Evolutionary conservation across 345 rosid genomes (phyloP), one percentile per base, ranked within the genome.

Genomic region (Xanthoceras sorbifolium): DNA sequence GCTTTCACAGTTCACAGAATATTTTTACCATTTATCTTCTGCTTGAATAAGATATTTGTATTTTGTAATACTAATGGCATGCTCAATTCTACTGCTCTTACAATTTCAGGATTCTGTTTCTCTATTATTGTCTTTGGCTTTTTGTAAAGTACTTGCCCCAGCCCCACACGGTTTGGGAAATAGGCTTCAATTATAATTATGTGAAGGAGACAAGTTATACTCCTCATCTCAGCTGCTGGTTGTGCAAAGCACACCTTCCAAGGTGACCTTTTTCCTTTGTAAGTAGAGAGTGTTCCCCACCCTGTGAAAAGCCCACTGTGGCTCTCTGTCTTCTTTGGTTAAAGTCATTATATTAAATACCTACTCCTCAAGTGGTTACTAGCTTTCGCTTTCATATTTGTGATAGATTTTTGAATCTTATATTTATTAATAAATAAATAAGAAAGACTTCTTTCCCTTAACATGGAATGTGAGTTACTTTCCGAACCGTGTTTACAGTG

Each of bases 161-260:
- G 23, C 65, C 72, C 76, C 75, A 28, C 67, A 3, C n/a, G 74
- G 72, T 54, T 40, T 55, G 7, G 11, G 1, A 38, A 79, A 73
- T 71, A 52, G 48, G 69, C 61, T 71, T 67, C 67, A 15, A 32
- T 40, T 48, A 67, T 64, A 68, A 64, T 15, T 34, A 34, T 20
- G 17, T 28, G 12, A 11, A 57, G 20, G 17, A 23, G 55, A 57
- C 70, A 69, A 25, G 57, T 22, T 55, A 59, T 2, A 18, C 10
- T 29, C 46, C 48, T 68, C 14, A 17, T 38, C 32, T 46, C 42
- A 0, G 73, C 65, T 64, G 64, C 62, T 73, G 38, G 34, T 77
- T 54, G 54, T 29, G 61, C 64, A 8, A 25, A 40, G n/a, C 72
- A 75, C 42, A 60, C 36, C 57, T 46, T 59, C 28, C 59, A 54